Base-by-base conservation (phyloP, 441 rosid genomes). In the Breynia disticha region DNA sequence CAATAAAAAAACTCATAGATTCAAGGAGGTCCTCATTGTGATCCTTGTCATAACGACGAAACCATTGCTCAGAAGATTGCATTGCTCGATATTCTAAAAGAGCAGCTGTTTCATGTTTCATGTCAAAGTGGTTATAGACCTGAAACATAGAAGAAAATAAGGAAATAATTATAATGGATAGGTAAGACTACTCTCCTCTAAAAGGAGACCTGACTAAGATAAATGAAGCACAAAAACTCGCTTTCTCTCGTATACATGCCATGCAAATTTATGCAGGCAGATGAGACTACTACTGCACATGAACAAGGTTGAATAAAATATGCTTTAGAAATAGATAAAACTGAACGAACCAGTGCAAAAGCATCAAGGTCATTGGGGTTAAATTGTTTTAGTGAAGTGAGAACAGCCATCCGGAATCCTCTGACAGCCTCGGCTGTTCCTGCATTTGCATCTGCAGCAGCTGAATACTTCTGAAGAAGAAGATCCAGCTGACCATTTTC, bases 401-500 rank as follows among this genome's bases (percentile, higher is more conserved):
- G 76, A 68, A 94, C 99, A 69, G 96, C 89, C 95, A 94, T 87
- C 57, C 91, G 81, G 72, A 90, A 94, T 77, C 96, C 90, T 77
- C 96, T 81, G 65, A 83, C 88, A 72, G 86, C 86, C 76, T 86
- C 93, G 59, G 84, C 87, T 65, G 91, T 74, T 69, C 93, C 86
- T 11, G 88, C 72, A 62, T 78, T 78, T 47, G 80, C 69, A 55
- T 84, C 97, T 66, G 90, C 97, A 69, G 94, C 99, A 69, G 95
- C 83, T 38, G 96, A 81, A 67, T 78, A 89, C 66, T 89, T 89
- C 67, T 82, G 97, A 70, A 94, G 99, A 58, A 94, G 86, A 65
- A 94, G 87, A 71, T 90, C 94, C 63, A 94, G 84, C 67, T 94
- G 96, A 48, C 96, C 95, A 56, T 87, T 89, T 72, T 90, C 97